Conservation (phyloP, 306 rosid genomes). For the Acacia melanoxylon region DNA sequence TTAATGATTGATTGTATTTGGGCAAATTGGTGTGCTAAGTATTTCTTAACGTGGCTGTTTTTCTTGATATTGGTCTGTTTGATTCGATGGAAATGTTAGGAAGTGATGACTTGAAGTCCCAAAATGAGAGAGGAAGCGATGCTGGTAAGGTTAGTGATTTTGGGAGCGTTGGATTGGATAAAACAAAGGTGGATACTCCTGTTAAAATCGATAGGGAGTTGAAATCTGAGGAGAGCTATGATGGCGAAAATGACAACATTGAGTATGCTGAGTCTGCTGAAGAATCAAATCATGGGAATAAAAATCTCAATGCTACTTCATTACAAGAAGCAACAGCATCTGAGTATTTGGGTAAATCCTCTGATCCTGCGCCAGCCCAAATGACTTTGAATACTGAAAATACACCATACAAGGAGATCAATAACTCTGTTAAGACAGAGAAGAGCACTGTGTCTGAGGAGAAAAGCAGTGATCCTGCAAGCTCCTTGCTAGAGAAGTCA, state of each 20-base stretch:
- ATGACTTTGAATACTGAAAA: slow-evolving; percentile 22
- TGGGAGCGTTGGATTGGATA: slow-evolving; percentile 27
- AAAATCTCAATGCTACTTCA: slow-evolving; percentile 42
- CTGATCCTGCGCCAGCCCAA: slow-evolving; percentile 35
- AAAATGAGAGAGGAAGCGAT: slow-evolving; percentile 69
- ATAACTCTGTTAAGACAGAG: slow-evolving; percentile 24
- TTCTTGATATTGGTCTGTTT: slow-evolving; percentile 38
- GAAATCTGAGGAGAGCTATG: slow-evolving; percentile 45
- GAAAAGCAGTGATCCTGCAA: background rate
- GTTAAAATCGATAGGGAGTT: slow-evolving; percentile 46
- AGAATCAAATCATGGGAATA: slow-evolving; percentile 36
- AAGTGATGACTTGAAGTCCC: slow-evolving; percentile 57
- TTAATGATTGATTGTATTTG: slow-evolving; percentile 6
- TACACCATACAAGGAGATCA: slow-evolving; percentile 30
- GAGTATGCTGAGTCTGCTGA: slow-evolving; percentile 35
- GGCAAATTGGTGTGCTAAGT: slow-evolving; percentile 24
- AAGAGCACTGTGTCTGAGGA: slow-evolving; percentile 28
- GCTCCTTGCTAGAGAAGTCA: background rate
- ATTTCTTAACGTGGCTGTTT: slow-evolving; percentile 10
- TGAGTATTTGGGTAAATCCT: slow-evolving; percentile 32
- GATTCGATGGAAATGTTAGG: slow-evolving; percentile 46
- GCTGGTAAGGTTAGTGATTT: slow-evolving; percentile 48
- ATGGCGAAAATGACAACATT: slow-evolving; percentile 32
- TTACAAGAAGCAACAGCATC: slow-evolving; percentile 17
- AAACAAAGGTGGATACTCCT: slow-evolving; percentile 30